These are phyloP conservation scores for Phytopythium boreale DNA, from an alignment of 352 stramenopile genomes.

Conservation along the genomic window DNA sequence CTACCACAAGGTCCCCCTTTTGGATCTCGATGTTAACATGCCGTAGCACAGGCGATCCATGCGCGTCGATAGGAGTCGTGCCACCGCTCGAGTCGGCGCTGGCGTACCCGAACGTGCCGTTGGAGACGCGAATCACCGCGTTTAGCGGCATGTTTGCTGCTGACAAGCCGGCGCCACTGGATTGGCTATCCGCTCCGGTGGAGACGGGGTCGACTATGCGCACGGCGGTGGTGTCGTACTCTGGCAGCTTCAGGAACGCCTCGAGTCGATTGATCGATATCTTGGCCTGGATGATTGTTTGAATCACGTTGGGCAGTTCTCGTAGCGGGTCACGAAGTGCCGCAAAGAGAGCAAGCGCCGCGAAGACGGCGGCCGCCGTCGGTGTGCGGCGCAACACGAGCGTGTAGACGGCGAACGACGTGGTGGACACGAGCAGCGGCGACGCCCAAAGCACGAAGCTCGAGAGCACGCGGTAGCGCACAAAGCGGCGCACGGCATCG, in stretches of 20 bases:
- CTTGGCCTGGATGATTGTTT: constrained; percentile 36
- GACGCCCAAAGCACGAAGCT: constrained; percentile 64
- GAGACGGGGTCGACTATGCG: constrained; percentile 9
- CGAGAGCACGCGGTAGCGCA: constrained; percentile 43
- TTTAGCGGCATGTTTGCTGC: constrained; percentile 19
- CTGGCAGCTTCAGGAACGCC: constrained; percentile 29
- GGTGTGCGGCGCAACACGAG: constrained; percentile 71
- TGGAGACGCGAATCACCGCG: constrained; percentile 24
- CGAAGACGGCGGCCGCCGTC: constrained; percentile 39
- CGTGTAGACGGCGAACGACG: constrained; percentile 13
- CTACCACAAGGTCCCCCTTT: constrained; percentile 46
- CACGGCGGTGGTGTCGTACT: constrained; percentile 16
- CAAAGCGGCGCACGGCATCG: constrained; percentile 52
- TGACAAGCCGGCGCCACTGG: constrained; percentile 10
- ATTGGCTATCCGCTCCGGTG: no score
- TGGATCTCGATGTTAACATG: constrained; percentile 37
- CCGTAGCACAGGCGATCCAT: constrained; percentile 18
- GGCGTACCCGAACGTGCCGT: constrained; percentile 30
- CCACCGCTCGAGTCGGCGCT: constrained; percentile 3
- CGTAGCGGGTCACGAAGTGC: constrained; percentile 32
- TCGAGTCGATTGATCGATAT: constrained; percentile 33
- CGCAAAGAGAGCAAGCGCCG: constrained; percentile 20
- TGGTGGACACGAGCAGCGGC: constrained; percentile 19
- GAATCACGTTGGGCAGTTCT: constrained; percentile 31
- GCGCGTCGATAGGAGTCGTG: not conserved